Conservation (phyloP, 2,329 filamentous ascomycete genomes). For the Paecilomyces formosus region DNA sequence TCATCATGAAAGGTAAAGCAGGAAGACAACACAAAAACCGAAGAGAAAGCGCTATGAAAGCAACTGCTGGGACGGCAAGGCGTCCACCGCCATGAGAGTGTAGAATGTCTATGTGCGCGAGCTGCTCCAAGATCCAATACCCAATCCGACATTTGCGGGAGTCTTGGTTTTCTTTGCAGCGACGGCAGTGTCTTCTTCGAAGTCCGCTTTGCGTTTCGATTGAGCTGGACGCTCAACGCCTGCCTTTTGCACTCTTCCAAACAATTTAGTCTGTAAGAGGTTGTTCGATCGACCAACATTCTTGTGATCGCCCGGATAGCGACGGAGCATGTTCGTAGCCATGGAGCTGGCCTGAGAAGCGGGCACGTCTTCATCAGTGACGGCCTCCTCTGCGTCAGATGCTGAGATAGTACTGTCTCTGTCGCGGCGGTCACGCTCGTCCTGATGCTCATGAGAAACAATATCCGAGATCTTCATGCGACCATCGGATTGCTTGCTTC, state of each 20-base stretch:
- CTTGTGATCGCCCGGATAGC: slow-evolving; percentile 40
- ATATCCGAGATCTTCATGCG: slow-evolving; percentile 17
- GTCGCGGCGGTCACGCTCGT: slow-evolving; percentile 54
- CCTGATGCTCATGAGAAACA: slow-evolving; percentile 19
- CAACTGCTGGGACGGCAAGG: background rate
- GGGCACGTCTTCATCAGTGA: slow-evolving; percentile 58
- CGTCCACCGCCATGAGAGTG: background rate
- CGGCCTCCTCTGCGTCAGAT: slow-evolving; percentile 44
- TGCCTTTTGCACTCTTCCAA: slow-evolving; percentile 54
- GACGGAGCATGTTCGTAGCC: slow-evolving; percentile 66
- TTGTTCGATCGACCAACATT: slow-evolving; percentile 37
- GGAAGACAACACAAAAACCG: slow-evolving; percentile 4
- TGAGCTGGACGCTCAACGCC: slow-evolving; percentile 29
- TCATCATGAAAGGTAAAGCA: background rate
- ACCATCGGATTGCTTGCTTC: slow-evolving; percentile 44
- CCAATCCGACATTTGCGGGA: slow-evolving; percentile 46
- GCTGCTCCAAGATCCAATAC: slow-evolving; percentile 41
- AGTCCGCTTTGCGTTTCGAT: slow-evolving; percentile 35
- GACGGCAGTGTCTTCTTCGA: slow-evolving; percentile 21
- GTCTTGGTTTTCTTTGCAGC: slow-evolving; percentile 45
- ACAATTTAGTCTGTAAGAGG: slow-evolving; percentile 55
- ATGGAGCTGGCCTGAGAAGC: slow-evolving; percentile 73
- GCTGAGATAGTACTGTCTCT: slow-evolving; percentile 81
- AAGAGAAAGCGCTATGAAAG: background rate
- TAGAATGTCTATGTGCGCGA: slow-evolving; percentile 16